Conservation (phyloP, 2,329 filamentous ascomycete species). For the Xylariales sp. region DNA sequence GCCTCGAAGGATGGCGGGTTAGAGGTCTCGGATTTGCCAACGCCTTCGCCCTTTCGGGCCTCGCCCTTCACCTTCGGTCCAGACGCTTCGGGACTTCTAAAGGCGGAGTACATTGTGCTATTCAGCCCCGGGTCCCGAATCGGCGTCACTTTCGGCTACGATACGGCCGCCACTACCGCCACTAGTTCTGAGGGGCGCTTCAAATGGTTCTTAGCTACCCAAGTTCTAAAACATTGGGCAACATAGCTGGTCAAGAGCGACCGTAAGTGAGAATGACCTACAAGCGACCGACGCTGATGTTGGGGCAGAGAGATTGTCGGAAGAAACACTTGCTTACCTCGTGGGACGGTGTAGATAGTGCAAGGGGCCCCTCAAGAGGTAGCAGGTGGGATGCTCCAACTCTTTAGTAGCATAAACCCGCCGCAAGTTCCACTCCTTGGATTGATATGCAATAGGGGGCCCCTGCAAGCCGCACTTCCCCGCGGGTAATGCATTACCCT, state of each 20-base stretch:
- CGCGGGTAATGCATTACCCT: too few species aligned
- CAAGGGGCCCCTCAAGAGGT: too few species aligned
- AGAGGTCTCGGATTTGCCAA: conserved; percentile 25
- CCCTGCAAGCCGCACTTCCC: too few species aligned
- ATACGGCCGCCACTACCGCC: not conserved
- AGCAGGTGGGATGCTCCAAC: not conserved
- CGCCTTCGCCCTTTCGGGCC: not conserved
- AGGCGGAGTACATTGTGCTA: conserved; percentile 30
- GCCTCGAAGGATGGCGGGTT: conserved; percentile 37
- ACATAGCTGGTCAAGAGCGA: not conserved
- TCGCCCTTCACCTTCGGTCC: conserved; percentile 26
- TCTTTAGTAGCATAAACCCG: conserved; percentile 9
- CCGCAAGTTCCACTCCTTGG: not conserved
- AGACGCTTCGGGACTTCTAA: conserved; percentile 24
- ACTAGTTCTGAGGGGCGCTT: not conserved
- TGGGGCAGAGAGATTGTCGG: not conserved
- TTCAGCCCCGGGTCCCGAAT: not conserved
- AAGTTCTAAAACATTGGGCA: not conserved
- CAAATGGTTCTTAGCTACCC: not conserved
- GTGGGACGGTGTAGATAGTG: too few species aligned
- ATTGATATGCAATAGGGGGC: too few species aligned
- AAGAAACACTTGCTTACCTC: too few species aligned
- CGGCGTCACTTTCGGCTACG: not conserved
- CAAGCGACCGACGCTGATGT: not conserved
- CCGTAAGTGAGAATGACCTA: not conserved